These are phyloP conservation scores for Triadica sebifera DNA, from an alignment of 345 rosid genomes.

Conservation along the genomic window DNA sequence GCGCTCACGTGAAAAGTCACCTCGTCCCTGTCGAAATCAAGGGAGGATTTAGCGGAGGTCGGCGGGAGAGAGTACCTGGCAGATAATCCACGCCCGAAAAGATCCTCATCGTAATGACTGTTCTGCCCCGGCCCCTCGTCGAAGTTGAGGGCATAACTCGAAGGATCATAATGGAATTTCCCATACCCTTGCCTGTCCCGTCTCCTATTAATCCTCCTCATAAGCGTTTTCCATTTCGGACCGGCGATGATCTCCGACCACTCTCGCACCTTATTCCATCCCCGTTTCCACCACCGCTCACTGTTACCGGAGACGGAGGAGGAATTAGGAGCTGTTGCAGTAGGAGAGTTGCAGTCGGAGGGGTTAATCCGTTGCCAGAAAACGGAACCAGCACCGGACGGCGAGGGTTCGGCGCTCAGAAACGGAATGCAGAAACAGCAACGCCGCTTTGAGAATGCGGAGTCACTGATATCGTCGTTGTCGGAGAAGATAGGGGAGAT, in stretches of 20 bases:
- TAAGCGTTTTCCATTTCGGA: constrained; percentile 89
- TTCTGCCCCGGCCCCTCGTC: constrained; percentile 42
- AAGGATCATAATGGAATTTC: constrained; percentile 69
- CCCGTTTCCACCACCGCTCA: neutral
- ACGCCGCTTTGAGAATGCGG: neutral
- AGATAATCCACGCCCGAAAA: constrained; percentile 42
- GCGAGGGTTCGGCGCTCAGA: neutral
- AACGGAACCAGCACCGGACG: neutral
- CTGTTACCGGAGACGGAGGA: neutral
- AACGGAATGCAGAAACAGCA: constrained; percentile 3
- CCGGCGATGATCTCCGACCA: constrained; percentile 92
- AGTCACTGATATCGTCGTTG: neutral
- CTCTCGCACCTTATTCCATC: constrained; percentile 52
- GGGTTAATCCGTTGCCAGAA: neutral
- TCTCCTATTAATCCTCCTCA: constrained; percentile 61
- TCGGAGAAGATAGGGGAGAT: neutral
- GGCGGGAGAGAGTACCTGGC: constrained; percentile 47
- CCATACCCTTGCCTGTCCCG: constrained; percentile 37
- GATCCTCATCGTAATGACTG: constrained; percentile 27
- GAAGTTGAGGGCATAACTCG: constrained; percentile 77
- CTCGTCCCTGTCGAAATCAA: constrained; percentile 39
- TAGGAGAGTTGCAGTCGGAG: neutral
- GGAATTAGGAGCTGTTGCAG: no score
- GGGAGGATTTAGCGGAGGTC: constrained; percentile 34
- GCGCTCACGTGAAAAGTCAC: constrained; percentile 12